A percentile compares a stretch with the other conserved stretches of the same genome.
Conservation (phyloP, 108 stramenopile species). For the Fistulifera solaris region DNA sequence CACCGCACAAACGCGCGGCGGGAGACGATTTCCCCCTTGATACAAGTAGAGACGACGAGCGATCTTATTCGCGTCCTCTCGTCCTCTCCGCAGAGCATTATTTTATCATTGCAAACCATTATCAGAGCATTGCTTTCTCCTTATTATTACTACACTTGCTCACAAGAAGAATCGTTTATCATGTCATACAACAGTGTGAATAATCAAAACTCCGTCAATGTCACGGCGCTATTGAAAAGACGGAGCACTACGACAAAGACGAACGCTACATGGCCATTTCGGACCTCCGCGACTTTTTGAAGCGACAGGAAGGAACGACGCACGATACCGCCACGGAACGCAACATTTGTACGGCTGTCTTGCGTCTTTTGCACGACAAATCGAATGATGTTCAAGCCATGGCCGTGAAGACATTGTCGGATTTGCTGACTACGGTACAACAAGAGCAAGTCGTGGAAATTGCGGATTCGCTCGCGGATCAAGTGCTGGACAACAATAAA, state of each 20-base stretch:
- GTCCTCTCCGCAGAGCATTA: too few species aligned
- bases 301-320: constrained; percentile 18
- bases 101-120: too few species aligned
- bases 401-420: constrained; percentile 93
- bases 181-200: constrained; percentile 2
- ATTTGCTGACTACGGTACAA: constrained; percentile 88
- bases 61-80: too few species aligned
- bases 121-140: too few species aligned
- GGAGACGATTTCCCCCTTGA: too few species aligned
- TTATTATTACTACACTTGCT: too few species aligned
- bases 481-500: constrained; percentile 86
- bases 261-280: constrained; percentile 99
- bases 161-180: too few species aligned
- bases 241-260: constrained; percentile 82
- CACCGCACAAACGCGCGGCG: too few species aligned
- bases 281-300: constrained; percentile 90
- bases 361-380: constrained; percentile 85
- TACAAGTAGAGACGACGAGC: too few species aligned
- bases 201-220: constrained; percentile 7
- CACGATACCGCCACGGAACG: constrained; percentile 78
- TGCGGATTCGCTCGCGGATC: constrained; percentile 83
- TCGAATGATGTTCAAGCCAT: constrained; percentile 96
- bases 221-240: constrained; percentile 74
- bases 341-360: constrained; percentile 84
- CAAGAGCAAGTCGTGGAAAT: constrained; percentile 86